Conservation (phyloP, 164 flowering plant species). For the Nymphaea thermarum region DNA sequence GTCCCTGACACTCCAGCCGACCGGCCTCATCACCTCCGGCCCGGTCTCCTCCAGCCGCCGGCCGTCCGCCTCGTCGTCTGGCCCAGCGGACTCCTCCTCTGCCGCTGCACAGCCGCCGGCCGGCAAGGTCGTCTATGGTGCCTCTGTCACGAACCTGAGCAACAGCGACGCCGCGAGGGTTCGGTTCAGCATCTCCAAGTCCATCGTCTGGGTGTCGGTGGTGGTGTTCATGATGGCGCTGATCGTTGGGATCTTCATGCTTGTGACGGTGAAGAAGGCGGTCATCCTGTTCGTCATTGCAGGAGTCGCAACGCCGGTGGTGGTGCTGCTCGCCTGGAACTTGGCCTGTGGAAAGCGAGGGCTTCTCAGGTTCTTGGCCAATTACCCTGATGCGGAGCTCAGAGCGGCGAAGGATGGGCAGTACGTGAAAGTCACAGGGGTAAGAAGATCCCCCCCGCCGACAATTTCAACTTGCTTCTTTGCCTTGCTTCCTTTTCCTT, state of each 20-base stretch:
- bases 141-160: conserved; percentile 53
- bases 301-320: conserved; percentile 29
- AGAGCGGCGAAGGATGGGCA: conserved; percentile 87
- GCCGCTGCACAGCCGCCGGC: conserved; percentile 24
- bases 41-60: conserved; percentile 16
- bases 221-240: conserved; percentile 50
- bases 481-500: background rate
- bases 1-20: conserved; percentile 17
- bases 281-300: conserved; percentile 51
- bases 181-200: conserved; percentile 51
- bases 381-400: conserved; percentile 82
- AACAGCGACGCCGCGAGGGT: conserved; percentile 33
- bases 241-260: conserved; percentile 67
- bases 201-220: conserved; percentile 55
- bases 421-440: conserved; percentile 94
- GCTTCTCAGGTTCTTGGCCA: conserved; percentile 40
- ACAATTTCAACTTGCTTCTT: background rate
- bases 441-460: conserved; percentile 18
- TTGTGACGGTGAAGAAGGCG: conserved; percentile 70
- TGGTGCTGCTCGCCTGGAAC: conserved; percentile 50
- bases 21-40: conserved; percentile 38
- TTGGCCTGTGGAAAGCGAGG: conserved; percentile 42
- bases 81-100: conserved; percentile 16
- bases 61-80: conserved; percentile 6
- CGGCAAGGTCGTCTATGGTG: conserved; percentile 27